Evolutionary conservation across 2,329 filamentous ascomycete genomes (phyloP), one percentile per base, ranked within the genome.

Genomic region (Didymella pomorum): DNA sequence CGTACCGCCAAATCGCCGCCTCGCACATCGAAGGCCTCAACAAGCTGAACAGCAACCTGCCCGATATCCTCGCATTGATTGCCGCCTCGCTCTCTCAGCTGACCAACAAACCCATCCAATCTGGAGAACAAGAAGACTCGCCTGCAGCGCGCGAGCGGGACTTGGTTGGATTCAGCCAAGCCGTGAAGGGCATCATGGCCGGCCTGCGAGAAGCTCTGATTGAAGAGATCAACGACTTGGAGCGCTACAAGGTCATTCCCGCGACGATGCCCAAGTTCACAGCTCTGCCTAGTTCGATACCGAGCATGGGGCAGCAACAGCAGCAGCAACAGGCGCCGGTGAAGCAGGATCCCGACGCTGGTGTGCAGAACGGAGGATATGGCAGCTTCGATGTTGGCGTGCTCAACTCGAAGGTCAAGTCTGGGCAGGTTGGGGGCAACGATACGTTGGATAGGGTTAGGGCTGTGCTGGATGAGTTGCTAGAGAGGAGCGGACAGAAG

Each of bases 371-470:
- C 64, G 79, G 78, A 12, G 81, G 81, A 8, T 65, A 83, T 43
- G 81, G 81, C 8, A 74, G 78, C 79, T 81, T 97, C 52, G 93
- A 97, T 72, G 89, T 96, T 14, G 93, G 93, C 29, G 94, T 91
- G 86, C 78, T 98, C 68, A 98, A 97, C 73, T 93, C 91, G 69
- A 85, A 92, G 56, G 92, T 91, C 61, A 89, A 91, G 63, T 89
- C 89, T 62, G 91, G 91, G 56, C 86, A 88, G 69, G 89, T 92
- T 63, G 95, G 94, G 83, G 92, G 96, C 72, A 86, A 86, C 2
- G 92, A 97, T 78, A 79, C 96, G 43, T 89, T 94, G 87, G 83
- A 81, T 31, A 83, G 85, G 64, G 84, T 86, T 39, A 84, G 81
- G 66, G 78, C 77, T 44, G 82, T 89, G 61, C 72, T 90, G 39